Conservation (phyloP, 495 filamentous ascomycete species). For the Choiromyces venosus region DNA sequence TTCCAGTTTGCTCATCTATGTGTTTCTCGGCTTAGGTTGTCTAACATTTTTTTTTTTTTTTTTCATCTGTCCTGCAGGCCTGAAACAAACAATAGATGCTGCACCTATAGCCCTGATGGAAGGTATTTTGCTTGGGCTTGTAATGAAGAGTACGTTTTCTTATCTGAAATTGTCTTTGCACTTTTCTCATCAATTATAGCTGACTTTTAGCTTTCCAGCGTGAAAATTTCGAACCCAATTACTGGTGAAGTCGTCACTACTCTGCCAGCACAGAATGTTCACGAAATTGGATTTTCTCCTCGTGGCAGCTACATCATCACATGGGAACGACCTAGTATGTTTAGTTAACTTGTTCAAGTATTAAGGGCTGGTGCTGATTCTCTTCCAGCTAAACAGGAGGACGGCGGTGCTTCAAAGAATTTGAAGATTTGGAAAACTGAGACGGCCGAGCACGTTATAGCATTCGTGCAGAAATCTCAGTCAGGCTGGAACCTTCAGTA, state of each 20-base stretch:
- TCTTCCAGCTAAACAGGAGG: conserved; percentile 72
- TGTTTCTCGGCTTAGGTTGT: background rate
- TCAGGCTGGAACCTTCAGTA: conserved; percentile 98
- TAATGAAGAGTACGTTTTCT: conserved; percentile 59
- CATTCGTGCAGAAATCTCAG: conserved; percentile 93
- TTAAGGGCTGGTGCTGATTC: background rate
- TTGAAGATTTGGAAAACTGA: conserved; percentile 87
- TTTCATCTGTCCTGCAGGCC: conserved; percentile 52
- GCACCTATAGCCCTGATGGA: conserved; percentile 87
- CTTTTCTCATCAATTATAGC: conserved; percentile 4
- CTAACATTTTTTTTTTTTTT: conserved; percentile 17
- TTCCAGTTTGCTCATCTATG: background rate
- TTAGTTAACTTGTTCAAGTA: background rate
- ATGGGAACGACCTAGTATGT: conserved; percentile 68
- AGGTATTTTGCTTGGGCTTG: conserved; percentile 94
- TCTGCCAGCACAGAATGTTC: conserved; percentile 73
- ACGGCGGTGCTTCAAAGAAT: conserved; percentile 88
- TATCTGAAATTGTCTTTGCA: background rate
- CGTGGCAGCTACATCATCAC: conserved; percentile 88
- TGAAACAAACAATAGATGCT: conserved; percentile 90
- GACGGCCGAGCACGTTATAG: conserved; percentile 60
- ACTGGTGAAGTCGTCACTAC: conserved; percentile 69
- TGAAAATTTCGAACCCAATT: conserved; percentile 76
- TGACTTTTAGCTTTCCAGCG: conserved; percentile 48
- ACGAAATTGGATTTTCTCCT: conserved; percentile 90